Evolutionary conservation across 305 asterid genomes (phyloP).

Genomic region (Fraxinus sp.): DNA sequence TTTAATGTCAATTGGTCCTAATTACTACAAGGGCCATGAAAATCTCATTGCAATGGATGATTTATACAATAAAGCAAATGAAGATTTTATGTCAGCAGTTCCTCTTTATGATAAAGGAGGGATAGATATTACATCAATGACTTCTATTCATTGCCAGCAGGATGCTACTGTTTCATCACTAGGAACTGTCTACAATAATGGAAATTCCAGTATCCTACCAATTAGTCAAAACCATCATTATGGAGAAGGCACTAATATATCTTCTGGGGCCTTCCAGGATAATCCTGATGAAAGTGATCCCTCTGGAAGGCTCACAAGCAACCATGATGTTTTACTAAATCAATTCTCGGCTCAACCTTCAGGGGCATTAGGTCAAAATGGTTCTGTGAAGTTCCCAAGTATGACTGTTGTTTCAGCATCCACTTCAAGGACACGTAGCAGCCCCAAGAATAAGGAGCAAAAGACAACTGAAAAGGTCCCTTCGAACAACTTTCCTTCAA

Average conservation of each 20-base stretch:
- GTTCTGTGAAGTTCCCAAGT: constrained; percentile 24
- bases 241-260: constrained; percentile 41
- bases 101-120: constrained; percentile 36
- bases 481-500: constrained; percentile 61
- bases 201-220: constrained; percentile 40
- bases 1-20: constrained; percentile 32
- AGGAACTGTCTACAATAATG: constrained; percentile 29
- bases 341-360: constrained; percentile 31
- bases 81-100: constrained; percentile 28
- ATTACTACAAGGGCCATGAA: constrained; percentile 36
- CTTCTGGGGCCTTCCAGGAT: constrained; percentile 40
- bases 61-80: constrained; percentile 33
- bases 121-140: constrained; percentile 10
- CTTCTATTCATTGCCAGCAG: constrained; percentile 27
- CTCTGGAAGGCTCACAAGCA: constrained; percentile 36
- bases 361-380: not conserved
- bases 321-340: not conserved
- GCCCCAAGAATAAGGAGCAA: constrained; percentile 40
- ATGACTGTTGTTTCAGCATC: constrained; percentile 27
- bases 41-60: constrained; percentile 34
- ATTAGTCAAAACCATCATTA: constrained; percentile 36
- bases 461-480: constrained; percentile 42
- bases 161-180: constrained; percentile 31
- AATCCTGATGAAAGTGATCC: constrained; percentile 33
- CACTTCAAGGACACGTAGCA: not conserved